Evolutionary conservation across 352 stramenopile genomes (phyloP), one percentile per base, ranked within the genome.

Genomic region (Phytophthora quininea): DNA sequence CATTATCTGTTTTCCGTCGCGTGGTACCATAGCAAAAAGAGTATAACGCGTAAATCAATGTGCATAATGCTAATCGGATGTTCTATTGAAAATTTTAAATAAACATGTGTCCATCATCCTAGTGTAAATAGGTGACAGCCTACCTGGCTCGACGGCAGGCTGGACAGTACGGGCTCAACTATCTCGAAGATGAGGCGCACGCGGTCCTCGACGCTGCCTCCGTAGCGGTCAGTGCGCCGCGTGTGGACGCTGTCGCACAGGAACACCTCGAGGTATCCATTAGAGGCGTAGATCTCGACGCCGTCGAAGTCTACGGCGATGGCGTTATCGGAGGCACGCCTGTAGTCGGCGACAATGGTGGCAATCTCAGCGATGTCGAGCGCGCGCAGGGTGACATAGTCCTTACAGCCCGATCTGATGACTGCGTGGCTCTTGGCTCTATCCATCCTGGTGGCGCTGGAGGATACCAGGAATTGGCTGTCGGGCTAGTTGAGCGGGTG

Each of bases 221-320:
- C 35, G 35, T 40, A 40, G 5, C 5, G 5, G 35, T 40, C 35
- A 10, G 58, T 65, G 49, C n/a, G n/a, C n/a, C 58, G 58, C 58
- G 40, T 54, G 58, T 65, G 58, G 24, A 65, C 48, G 32, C 51
- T 43, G 38, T 65, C 58, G 49, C 58, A 65, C 8, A 97, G 71
- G 69, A 96, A 95, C 62, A 94, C 72, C 66, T 97, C 88, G 53
- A 98, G 71, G 60, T 98, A 98, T n/a, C 92, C 93, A 58, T 98
- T 97, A 0, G 88, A 92, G 12, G 19, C 67, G 73, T 98, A 93
- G 93, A 77, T 53, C 52, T 77, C 70, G 4, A 77, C 69, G 5
- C 69, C 69, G 37, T 77, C 69, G n/a, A 80, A 98, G 7, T 92
- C 93, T 12, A 38, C 59, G 15, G 12, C 32, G 38, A 65, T 65